Evolutionary conservation across 768 basidiomycete species (phyloP), one percentile per base, ranked within the genome.

Genomic region (Mycena leptocephala): DNA sequence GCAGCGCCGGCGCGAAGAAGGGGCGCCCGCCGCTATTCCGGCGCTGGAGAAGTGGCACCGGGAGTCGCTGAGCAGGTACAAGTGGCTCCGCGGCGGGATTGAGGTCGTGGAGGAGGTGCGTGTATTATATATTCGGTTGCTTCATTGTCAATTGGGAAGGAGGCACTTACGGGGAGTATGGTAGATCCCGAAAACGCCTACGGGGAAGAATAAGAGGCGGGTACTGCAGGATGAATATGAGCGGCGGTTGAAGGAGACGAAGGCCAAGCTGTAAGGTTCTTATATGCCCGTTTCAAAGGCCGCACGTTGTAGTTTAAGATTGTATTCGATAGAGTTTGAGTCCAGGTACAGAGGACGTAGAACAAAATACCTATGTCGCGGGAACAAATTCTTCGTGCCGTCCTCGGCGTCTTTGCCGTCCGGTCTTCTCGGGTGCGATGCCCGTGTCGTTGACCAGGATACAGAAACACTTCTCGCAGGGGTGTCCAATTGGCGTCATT

Each of bases 71-170:
- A 95, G 94, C 85, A 92, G 89, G 81, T 94, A 93, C 79, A 96
- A 96, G 82, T 94, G 94, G 91, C 79, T 95, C 65, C 85, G 93
- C 10, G 95, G 95, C 5, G 95, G 95, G 0, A 89, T 95, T 22
- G 90, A 92, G 76, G 81, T 94, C 26, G 89, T 95, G 6, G 84
- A 89, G 64, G 86, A 92, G 88, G 95, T 93, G 39, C 28, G 63
- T 32, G 70, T n/a, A n/a, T n/a, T n/a, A n/a, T n/a, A n/a, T n/a
- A n/a, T n/a, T 30, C 28, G 10, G 64, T 65, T 14, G 16, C 16
- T 20, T 73, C 74, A n/a, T 51, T 28, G 30, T 32, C 24, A 66
- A 73, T 76, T 66, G 26, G 70, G 51, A 24, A 7, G 33, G 14
- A 8, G 61, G 28, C 28, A 72, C 37, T 64, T 53, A 55, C 16